These are phyloP conservation scores for Stenogyne calaminthoides DNA, from an alignment of 305 asterid genomes.

Conservation along the genomic window DNA sequence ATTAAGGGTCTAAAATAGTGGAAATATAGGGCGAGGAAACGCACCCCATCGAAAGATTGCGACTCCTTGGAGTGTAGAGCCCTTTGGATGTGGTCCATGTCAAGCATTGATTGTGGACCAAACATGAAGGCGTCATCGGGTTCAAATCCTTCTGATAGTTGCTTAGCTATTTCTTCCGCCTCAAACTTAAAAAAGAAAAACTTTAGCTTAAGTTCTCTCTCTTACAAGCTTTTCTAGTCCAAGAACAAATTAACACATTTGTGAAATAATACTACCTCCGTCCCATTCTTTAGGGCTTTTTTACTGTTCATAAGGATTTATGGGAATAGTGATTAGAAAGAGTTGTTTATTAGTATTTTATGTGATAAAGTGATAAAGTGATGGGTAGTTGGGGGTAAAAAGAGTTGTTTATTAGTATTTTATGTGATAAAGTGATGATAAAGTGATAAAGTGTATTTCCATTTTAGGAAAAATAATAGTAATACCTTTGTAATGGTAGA, in stretches of 20 bases:
- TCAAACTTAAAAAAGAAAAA: conserved; percentile 50
- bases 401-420: no score
- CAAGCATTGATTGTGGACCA: conserved; percentile 67
- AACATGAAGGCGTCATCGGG: conserved; percentile 89
- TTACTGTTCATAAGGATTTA: no score
- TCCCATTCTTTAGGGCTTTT: no score
- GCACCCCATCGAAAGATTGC: conserved; percentile 81
- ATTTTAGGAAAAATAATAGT: no score
- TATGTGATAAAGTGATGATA: no score
- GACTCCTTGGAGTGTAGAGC: conserved; percentile 65
- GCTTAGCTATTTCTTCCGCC: conserved; percentile 63
- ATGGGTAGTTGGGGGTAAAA: no score
- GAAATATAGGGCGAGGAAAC: conserved; percentile 3
- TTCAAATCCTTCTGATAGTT: conserved; percentile 72
- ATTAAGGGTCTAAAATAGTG: neutral
- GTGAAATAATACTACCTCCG: conserved; percentile 50
- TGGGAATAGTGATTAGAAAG: no score
- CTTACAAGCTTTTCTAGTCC: neutral
- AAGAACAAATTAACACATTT: neutral
- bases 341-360: no score
- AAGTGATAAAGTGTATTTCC: no score
- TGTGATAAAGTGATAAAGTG: no score
- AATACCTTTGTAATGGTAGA: conserved; percentile 68
- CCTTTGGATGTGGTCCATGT: conserved; percentile 58
- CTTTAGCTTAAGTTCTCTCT: neutral